These are phyloP conservation scores for Leccinum barrowsii DNA, from an alignment of 768 basidiomycete species.

Conservation along the genomic window DNA sequence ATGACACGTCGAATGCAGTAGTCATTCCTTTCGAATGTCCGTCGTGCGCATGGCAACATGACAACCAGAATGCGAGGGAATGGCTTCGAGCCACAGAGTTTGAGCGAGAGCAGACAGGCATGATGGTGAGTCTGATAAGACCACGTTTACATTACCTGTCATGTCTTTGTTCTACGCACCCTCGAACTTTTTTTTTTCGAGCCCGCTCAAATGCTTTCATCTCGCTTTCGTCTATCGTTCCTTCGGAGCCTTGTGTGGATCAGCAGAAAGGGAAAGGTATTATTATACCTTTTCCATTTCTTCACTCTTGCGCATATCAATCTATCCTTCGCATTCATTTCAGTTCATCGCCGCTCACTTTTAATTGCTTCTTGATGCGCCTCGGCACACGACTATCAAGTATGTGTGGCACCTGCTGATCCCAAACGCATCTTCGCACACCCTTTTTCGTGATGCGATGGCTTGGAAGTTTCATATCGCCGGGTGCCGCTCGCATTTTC, in stretches of 20 bases:
- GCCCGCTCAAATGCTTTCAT: constrained; percentile 9
- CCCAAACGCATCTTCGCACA: constrained; percentile 1
- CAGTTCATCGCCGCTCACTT: constrained; percentile 5
- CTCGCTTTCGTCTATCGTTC: constrained; percentile 2
- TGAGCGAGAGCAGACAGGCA: constrained; percentile 21
- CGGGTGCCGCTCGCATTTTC: constrained; percentile 19
- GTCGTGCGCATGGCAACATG: constrained; percentile 21
- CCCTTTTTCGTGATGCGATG: constrained; percentile 11
- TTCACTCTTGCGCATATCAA: constrained; percentile 3
- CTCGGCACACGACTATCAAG: constrained; percentile 1
- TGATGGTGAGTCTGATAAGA: constrained; percentile 25
- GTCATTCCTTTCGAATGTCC: constrained; percentile 9
- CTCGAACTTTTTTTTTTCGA: constrained; percentile 1
- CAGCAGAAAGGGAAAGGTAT: background rate
- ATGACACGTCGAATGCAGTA: constrained; percentile 7
- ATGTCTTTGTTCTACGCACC: background rate
- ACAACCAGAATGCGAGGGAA: constrained; percentile 28
- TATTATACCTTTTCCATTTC: constrained; percentile 6
- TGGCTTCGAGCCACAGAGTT: constrained; percentile 36
- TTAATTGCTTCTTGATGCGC: constrained; percentile 16
- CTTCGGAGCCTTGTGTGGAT: constrained; percentile 15
- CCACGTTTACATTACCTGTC: constrained; percentile 4
- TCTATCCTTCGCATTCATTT: constrained; percentile 2
- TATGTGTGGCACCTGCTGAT: constrained; percentile 5
- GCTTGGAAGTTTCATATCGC: constrained; percentile 16